Conservation (phyloP, 805 yeast genomes). For the Candida loeiensis region DNA sequence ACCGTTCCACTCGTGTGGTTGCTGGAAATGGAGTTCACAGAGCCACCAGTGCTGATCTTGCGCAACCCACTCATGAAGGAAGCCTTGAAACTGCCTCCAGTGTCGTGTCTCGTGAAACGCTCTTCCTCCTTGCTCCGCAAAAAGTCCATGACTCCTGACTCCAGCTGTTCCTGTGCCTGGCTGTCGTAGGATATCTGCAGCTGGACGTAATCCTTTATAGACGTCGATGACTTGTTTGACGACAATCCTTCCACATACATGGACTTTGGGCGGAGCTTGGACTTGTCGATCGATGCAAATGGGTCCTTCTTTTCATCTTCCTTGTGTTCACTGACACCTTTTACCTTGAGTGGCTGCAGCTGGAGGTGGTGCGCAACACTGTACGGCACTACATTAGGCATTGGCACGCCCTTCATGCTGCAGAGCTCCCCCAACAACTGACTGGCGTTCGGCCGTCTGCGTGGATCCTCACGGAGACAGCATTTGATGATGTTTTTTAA, state of each 20-base stretch:
- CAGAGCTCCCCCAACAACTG: constrained; percentile 69
- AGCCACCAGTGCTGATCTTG: constrained; percentile 39
- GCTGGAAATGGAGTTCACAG: constrained; percentile 2
- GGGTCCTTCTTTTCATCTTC: constrained; percentile 28
- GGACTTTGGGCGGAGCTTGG: constrained; percentile 27
- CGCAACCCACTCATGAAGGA: constrained; percentile 33
- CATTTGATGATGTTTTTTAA: constrained; percentile 62
- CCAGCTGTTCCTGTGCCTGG: constrained; percentile 1
- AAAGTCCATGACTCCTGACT: constrained; percentile 32
- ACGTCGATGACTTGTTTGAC: constrained; percentile 15
- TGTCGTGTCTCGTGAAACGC: constrained; percentile 23
- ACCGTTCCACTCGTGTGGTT: constrained; percentile 9
- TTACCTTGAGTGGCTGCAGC: constrained; percentile 2
- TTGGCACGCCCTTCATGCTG: constrained; percentile 49
- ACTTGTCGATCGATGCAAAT: constrained; percentile 40
- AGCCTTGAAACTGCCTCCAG: constrained; percentile 40
- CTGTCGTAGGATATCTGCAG: constrained; percentile 21
- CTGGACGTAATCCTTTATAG: constrained; percentile 31
- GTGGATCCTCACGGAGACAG: constrained; percentile 62
- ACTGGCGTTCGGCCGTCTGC: constrained; percentile 67
- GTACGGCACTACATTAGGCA: constrained; percentile 41
- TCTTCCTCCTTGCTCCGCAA: constrained; percentile 32
- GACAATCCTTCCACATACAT: constrained; percentile 10
- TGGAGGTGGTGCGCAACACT: constrained; percentile 24
- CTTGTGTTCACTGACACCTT: neutral